Base-by-base conservation (phyloP, 495 filamentous ascomycete species). In the Rhypophila decipiens region DNA sequence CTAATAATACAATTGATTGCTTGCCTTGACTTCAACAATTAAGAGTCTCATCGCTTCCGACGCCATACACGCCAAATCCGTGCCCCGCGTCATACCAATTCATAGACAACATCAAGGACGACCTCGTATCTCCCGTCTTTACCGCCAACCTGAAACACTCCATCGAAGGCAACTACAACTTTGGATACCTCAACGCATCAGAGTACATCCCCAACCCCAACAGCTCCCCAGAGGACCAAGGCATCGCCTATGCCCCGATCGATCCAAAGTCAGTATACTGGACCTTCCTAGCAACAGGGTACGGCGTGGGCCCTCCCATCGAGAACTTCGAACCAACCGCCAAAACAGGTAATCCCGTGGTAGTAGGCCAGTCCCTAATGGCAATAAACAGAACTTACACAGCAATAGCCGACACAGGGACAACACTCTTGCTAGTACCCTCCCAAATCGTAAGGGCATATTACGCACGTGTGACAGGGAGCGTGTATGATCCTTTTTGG, bases 401-500 rank as follows among this genome's bases (percentile, higher is more conserved):
- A 19, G 36, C 36, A 13, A 38, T 38, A 8, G 36, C 36, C 2
- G 36, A 38, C 36, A 38, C 11, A 19, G 36, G 36, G 12, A 38
- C 36, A 8, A 38, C 36, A 8, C 36, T 38, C 2, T 19, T 38
- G 3, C 15, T 38, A 8, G 36, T 17, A 19, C 36, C 10, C 10
- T 8, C 10, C 10, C 15, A 38, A 2, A 18, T 38, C 10, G 36
- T 18, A 19, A 17, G 9, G 3, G 36, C 10, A 8, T 38, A 38
- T 17, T 38, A 18, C 12, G 10, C 36, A 19, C 36, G 9, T n/a
- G 11, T 38, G 12, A 3, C 17, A 18, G 36, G 36, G 12, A 38
- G 68, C 72, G 24, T 66, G 82, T 31, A 13, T 53, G 43, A 61
- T 76, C 60, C 56, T 59, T 56, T 23, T 21, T 37, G 45, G 51